Evolutionary conservation across 805 yeast genomes (phyloP).

Genomic region (Kodamaea kaohsiungensis): DNA sequence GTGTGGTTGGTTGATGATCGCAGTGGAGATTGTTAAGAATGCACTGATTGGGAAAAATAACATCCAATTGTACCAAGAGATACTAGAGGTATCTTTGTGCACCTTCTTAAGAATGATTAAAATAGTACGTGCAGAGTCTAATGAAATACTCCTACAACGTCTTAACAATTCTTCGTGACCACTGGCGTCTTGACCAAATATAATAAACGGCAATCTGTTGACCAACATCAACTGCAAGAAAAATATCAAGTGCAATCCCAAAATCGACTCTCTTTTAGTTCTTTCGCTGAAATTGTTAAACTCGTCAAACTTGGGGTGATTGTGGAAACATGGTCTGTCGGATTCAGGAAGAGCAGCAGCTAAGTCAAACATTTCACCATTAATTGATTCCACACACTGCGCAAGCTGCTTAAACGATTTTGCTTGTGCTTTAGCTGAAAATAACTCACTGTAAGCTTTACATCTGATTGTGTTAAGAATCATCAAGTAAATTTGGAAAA

Average conservation of each 20-base stretch:
- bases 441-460: slow-evolving; percentile 30
- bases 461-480: slow-evolving; percentile 30
- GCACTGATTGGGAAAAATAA: slow-evolving; percentile 35
- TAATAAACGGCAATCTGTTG: slow-evolving; percentile 34
- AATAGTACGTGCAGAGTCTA: slow-evolving; percentile 41
- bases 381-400: slow-evolving; percentile 24
- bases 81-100: slow-evolving; percentile 19
- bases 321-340: slow-evolving; percentile 31
- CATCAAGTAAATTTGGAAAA: slow-evolving; percentile 10
- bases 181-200: slow-evolving; percentile 13
- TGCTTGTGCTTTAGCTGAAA: slow-evolving; percentile 29
- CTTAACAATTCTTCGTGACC: slow-evolving; percentile 16
- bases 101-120: slow-evolving; percentile 25
- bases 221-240: slow-evolving; percentile 39
- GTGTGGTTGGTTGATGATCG: slow-evolving; percentile 30
- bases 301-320: slow-evolving; percentile 32
- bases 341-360: slow-evolving; percentile 19
- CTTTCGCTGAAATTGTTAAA: background rate
- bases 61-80: slow-evolving; percentile 33
- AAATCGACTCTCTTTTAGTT: slow-evolving; percentile 14
- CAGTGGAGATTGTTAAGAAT: slow-evolving; percentile 17
- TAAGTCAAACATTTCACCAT: slow-evolving; percentile 29
- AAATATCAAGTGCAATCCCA: slow-evolving; percentile 30
- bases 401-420: slow-evolving; percentile 22
- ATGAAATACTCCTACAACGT: slow-evolving; percentile 30